Evolutionary conservation across 768 basidiomycete genomes (phyloP).

Genomic region (Russula foetens): DNA sequence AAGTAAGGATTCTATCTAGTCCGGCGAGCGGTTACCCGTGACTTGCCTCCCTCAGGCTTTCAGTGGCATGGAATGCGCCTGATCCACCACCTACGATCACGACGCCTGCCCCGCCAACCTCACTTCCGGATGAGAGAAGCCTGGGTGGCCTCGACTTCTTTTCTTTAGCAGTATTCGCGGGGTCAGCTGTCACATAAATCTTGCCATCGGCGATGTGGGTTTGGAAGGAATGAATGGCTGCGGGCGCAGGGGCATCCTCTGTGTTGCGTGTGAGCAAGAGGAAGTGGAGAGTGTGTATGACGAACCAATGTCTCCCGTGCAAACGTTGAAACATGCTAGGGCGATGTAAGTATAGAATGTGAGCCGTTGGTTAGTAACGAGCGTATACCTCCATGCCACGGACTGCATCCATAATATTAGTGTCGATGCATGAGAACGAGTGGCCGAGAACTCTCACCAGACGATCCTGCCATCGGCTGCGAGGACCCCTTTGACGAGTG

Average conservation of each 20-base stretch:
- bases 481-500: constrained; percentile 74
- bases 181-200: constrained; percentile 69
- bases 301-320: constrained; percentile 73
- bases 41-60: constrained; percentile 72
- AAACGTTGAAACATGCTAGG: constrained; percentile 80
- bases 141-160: constrained; percentile 59
- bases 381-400: constrained; percentile 76
- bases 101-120: constrained; percentile 51
- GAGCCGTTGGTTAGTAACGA: background rate
- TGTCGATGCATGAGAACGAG: background rate
- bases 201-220: constrained; percentile 58
- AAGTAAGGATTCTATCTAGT: background rate
- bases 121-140: constrained; percentile 39
- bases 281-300: background rate
- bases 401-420: constrained; percentile 32
- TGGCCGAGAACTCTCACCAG: constrained; percentile 41
- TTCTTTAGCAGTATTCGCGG: constrained; percentile 49
- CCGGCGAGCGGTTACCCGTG: background rate
- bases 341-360: background rate
- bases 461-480: constrained; percentile 71
- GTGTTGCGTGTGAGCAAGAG: constrained; percentile 17
- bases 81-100: constrained; percentile 85
- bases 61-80: constrained; percentile 66
- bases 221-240: constrained; percentile 72
- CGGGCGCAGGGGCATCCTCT: constrained; percentile 88